Conservation (phyloP, 75 land plant species). For the Isoetes taiwanensis region DNA sequence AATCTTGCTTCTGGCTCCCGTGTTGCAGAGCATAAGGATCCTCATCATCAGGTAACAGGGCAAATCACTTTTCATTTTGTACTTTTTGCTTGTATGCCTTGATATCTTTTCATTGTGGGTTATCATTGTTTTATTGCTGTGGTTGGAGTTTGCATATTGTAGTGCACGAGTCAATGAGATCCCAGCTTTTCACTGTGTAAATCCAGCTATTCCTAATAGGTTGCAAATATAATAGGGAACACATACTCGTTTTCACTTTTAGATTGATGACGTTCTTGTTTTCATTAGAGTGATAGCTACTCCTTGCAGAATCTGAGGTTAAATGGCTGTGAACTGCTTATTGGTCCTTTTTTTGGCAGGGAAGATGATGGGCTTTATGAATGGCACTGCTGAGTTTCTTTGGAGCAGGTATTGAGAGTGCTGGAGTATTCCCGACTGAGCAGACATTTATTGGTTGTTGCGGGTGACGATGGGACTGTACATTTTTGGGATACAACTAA, state of each 20-base stretch:
- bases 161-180: too few relatives aligned
- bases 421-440: constrained; percentile 92
- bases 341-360: constrained; percentile 6
- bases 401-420: constrained; percentile 71
- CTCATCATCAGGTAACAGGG: constrained; percentile 64
- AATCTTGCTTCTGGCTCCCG: constrained; percentile 89
- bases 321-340: too few relatives aligned
- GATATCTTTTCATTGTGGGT: neutral
- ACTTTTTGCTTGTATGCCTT: neutral
- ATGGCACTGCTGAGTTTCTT: constrained; percentile 11
- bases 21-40: constrained; percentile 80
- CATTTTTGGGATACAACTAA: constrained; percentile 94
- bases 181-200: neutral
- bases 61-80: neutral
- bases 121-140: neutral
- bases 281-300: too few relatives aligned
- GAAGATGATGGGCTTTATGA: neutral
- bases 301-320: too few relatives aligned
- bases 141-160: too few relatives aligned
- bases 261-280: too few relatives aligned
- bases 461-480: constrained; percentile 93
- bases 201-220: neutral
- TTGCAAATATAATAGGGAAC: neutral
- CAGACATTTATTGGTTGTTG: constrained; percentile 75
- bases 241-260: too few relatives aligned